Base-by-base conservation (phyloP, 495 filamentous ascomycete genomes). In the Astrothelium subdiscretum region DNA sequence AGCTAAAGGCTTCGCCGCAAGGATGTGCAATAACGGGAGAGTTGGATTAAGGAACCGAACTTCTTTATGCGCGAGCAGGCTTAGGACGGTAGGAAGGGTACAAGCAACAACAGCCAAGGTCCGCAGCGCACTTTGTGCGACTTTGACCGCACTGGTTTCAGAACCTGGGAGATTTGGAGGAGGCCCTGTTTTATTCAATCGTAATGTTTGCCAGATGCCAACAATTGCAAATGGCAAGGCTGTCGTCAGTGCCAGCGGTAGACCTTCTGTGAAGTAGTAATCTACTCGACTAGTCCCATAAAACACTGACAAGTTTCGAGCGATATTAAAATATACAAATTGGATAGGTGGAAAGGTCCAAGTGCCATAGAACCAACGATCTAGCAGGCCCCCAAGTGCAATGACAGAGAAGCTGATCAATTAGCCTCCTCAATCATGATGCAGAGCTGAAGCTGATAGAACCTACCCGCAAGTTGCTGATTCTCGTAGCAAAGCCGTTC, bases 21-120 rank as follows among this genome's bases (percentile, higher is more conserved):
- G 78, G 65, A 95, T 77, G 71, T 96, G 91, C 15, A 98, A 79
- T 20, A 87, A 78, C 3, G 94, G 94, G 0, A 98, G 80, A 42
- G 97, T 81, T 4, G 94, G 95, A 69, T 96, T 96, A 65, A 97
- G 88, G 76, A 98, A 98, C 66, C 94, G 90, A 64, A 96, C 88
- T 82, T 98, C 94, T 74, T 98, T 98, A 76, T 98, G 94, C 29
- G 92, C 84, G 61, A 98, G 87, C 15, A 89, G 63, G 10, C 89
- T 95, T 22, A 97, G 82, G 22, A 59, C 24, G 0, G 60, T 20
- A 1, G 48, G 48, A 29, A 54, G 48, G 15, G 15, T 2, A 26
- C n/a, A 54, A 15, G 24, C 24, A 29, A 29, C 15, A 29, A 54
- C 5, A 35, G 85, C 81, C 18, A 96, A 75, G 24, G 2, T 31